Conservation (phyloP, 1,284 basidiomycete genomes). For the Psilocybe mexicana region DNA sequence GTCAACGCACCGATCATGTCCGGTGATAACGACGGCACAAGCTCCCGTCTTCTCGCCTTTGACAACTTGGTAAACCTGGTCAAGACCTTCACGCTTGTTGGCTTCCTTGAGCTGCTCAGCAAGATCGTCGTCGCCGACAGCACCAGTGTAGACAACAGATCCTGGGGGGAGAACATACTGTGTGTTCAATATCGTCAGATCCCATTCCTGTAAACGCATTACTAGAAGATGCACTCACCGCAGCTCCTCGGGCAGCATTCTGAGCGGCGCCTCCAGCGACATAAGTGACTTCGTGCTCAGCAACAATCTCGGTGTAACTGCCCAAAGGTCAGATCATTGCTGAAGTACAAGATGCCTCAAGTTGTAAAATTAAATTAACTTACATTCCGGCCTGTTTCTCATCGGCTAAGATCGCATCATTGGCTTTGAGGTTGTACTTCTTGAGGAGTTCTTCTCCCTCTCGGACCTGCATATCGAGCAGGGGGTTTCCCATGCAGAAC, state of each 20-base stretch:
- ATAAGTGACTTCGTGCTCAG: conserved; percentile 81
- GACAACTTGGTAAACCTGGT: conserved; percentile 88
- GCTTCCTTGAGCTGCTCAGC: conserved; percentile 90
- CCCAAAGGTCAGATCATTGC: not conserved
- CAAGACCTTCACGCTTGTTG: conserved; percentile 91
- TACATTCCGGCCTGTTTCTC: conserved; percentile 87
- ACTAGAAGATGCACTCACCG: conserved; percentile 47
- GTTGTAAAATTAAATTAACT: conserved; percentile 21
- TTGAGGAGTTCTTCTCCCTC: conserved; percentile 83
- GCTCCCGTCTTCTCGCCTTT: conserved; percentile 91
- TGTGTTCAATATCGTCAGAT: not conserved
- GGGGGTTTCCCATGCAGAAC: conserved; percentile 87
- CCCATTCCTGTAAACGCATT: too few species aligned
- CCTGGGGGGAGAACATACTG: conserved; percentile 89
- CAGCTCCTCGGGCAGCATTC: conserved; percentile 94
- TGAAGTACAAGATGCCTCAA: not conserved
- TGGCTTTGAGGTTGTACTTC: conserved; percentile 92
- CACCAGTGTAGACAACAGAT: conserved; percentile 94
- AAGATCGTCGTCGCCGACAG: conserved; percentile 91
- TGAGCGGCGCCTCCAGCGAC: conserved; percentile 98
- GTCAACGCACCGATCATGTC: conserved; percentile 75
- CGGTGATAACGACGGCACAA: conserved; percentile 95
- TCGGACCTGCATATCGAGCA: conserved; percentile 88
- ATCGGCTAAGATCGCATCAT: conserved; percentile 96
- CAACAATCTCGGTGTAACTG: conserved; percentile 89